A percentile compares a stretch with the other conserved stretches of the same genome.
These are phyloP conservation scores for Cystofilobasidium capitatum DNA, from an alignment of 768 basidiomycete genomes.

Conservation along the genomic window DNA sequence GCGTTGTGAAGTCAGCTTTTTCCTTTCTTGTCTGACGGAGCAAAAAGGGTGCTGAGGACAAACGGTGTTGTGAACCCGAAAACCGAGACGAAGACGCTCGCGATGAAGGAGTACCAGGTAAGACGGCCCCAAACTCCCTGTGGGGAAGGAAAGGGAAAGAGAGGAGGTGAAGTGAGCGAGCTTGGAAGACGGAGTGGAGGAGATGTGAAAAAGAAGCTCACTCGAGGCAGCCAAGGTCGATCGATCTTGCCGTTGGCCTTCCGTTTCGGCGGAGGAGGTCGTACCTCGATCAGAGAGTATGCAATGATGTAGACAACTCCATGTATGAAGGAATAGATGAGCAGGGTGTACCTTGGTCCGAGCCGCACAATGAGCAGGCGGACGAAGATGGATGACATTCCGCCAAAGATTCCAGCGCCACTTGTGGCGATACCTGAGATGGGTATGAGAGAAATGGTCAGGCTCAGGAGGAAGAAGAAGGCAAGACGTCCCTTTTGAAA, in stretches of 20 bases:
- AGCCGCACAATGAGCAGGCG: slow-evolving; percentile 11
- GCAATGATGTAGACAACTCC: neutral
- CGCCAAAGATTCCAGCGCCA: slow-evolving; percentile 15
- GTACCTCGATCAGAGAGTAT: neutral
- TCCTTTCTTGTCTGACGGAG: too few relatives aligned
- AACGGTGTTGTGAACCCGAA: slow-evolving; percentile 17
- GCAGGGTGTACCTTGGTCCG: slow-evolving; percentile 6
- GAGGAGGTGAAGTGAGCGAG: too few relatives aligned
- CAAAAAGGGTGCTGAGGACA: too few relatives aligned
- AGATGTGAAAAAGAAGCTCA: too few relatives aligned
- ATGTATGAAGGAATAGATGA: slow-evolving; percentile 13
- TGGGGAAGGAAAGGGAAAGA: too few relatives aligned
- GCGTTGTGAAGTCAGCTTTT: neutral
- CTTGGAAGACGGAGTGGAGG: too few relatives aligned
- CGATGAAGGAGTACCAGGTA: slow-evolving; percentile 8
- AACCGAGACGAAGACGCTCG: neutral
- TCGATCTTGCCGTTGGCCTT: neutral
- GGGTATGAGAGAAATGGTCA: neutral
- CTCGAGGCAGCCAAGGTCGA: slow-evolving; percentile 14
- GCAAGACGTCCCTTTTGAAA: neutral
- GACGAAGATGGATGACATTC: slow-evolving; percentile 1
- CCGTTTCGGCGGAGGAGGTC: neutral
- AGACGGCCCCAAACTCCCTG: neutral
- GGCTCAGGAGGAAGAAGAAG: neutral
- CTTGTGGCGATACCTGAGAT: slow-evolving; percentile 4